These are phyloP conservation scores for Moringa oleifera DNA, from an alignment of 345 rosid genomes.

Conservation along the genomic window DNA sequence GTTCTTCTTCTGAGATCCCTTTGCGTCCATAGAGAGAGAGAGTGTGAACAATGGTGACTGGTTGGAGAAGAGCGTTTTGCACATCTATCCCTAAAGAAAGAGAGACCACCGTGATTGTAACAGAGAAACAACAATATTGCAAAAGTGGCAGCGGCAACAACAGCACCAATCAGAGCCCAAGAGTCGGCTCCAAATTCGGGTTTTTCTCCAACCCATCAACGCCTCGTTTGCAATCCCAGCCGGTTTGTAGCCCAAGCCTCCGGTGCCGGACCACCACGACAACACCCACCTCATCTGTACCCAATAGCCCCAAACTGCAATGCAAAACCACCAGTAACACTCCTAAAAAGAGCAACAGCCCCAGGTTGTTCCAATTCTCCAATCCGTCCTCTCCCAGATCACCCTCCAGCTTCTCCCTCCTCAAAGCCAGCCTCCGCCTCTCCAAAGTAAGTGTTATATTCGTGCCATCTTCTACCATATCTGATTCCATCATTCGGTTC, in stretches of 20 bases:
- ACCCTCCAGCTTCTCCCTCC: constrained; percentile 64
- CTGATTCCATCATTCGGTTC: not conserved
- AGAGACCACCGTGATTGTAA: constrained; percentile 18
- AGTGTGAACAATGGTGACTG: constrained; percentile 51
- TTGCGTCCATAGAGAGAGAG: not conserved
- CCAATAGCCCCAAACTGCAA: constrained; percentile 57
- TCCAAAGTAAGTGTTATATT: constrained; percentile 46
- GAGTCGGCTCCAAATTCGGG: constrained; percentile 55
- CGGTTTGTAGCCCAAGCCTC: constrained; percentile 36
- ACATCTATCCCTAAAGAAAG: constrained; percentile 59
- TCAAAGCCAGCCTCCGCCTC: constrained; percentile 59
- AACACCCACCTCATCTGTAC: constrained; percentile 40
- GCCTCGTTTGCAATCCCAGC: constrained; percentile 51
- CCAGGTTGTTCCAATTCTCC: constrained; percentile 41
- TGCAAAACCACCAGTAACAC: constrained; percentile 35
- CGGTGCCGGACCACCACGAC: constrained; percentile 52
- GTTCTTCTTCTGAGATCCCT: not conserved
- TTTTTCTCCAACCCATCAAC: constrained; percentile 86
- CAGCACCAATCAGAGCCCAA: constrained; percentile 29
- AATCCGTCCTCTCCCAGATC: constrained; percentile 72
- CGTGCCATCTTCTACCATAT: not conserved
- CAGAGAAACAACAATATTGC: constrained; percentile 24
- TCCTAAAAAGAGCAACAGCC: constrained; percentile 29
- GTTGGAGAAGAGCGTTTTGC: constrained; percentile 82
- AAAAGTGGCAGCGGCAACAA: constrained; percentile 6